These are phyloP conservation scores for Dimocarpus longan DNA, from an alignment of 345 rosid species.

Conservation along the genomic window DNA sequence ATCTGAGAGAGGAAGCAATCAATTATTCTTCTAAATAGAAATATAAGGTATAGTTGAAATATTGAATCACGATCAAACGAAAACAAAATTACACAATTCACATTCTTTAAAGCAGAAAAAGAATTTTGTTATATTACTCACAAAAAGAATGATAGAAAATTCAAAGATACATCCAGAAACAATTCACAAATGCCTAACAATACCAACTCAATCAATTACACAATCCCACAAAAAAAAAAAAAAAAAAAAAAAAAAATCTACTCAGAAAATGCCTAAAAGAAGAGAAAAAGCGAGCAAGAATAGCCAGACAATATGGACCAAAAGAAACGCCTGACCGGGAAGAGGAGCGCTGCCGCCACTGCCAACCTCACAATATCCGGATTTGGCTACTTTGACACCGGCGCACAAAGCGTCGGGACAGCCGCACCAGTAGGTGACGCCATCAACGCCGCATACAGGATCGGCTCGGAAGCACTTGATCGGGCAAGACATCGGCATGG, in stretches of 20 bases:
- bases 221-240: background rate
- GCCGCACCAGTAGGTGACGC: conserved; percentile 98
- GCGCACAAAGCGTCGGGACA: conserved; percentile 78
- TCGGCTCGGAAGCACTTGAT: conserved; percentile 79
- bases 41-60: no score
- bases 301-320: conserved; percentile 92
- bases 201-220: background rate
- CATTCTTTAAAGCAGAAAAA: background rate
- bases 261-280: conserved; percentile 73
- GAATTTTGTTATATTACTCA: background rate
- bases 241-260: background rate
- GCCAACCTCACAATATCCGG: conserved; percentile 77
- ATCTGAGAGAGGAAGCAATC: no score
- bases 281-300: conserved; percentile 84
- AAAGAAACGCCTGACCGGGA: conserved; percentile 85
- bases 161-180: background rate
- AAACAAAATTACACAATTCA: background rate
- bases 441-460: conserved; percentile 87
- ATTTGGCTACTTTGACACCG: conserved; percentile 62
- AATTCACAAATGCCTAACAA: background rate
- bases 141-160: conserved; percentile 4
- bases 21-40: no score
- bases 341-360: conserved; percentile 71
- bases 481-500: conserved; percentile 62
- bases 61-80: no score